Evolutionary conservation across 495 filamentous ascomycete species (phyloP).

Genomic region (Xylaria intraflava): DNA sequence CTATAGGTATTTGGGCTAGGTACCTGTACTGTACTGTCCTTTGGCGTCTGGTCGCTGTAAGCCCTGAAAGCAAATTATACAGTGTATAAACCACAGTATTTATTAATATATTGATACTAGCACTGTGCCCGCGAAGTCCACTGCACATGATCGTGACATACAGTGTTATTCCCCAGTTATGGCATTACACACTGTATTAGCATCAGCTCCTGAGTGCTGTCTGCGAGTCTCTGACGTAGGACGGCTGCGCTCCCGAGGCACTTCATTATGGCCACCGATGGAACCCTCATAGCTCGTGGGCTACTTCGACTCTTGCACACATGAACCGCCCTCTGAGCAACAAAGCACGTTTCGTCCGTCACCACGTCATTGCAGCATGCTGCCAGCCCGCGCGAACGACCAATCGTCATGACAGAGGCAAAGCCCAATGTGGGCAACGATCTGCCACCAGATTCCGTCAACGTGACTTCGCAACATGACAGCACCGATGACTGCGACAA

Average conservation of each 20-base stretch:
- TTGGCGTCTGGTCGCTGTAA: too few species aligned
- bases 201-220: too few species aligned
- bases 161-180: not conserved
- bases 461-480: constrained; percentile 6
- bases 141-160: not conserved
- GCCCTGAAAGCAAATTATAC: too few species aligned
- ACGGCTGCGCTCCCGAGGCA: not conserved
- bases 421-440: constrained; percentile 35
- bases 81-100: too few species aligned
- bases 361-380: constrained; percentile 6
- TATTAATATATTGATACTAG: too few species aligned
- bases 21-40: too few species aligned
- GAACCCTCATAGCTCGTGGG: not conserved
- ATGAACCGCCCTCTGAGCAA: not conserved
- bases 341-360: not conserved
- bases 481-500: not conserved
- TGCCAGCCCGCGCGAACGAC: constrained; percentile 1
- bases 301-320: not conserved
- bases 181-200: not conserved
- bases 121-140: too few species aligned
- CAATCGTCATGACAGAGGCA: constrained; percentile 38
- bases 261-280: not conserved
- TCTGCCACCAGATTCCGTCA: not conserved
- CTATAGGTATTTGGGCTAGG: too few species aligned
- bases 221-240: not conserved